These are phyloP conservation scores for Cladosporium oxysporum DNA, from an alignment of 2,329 filamentous ascomycete genomes.

Conservation along the genomic window DNA sequence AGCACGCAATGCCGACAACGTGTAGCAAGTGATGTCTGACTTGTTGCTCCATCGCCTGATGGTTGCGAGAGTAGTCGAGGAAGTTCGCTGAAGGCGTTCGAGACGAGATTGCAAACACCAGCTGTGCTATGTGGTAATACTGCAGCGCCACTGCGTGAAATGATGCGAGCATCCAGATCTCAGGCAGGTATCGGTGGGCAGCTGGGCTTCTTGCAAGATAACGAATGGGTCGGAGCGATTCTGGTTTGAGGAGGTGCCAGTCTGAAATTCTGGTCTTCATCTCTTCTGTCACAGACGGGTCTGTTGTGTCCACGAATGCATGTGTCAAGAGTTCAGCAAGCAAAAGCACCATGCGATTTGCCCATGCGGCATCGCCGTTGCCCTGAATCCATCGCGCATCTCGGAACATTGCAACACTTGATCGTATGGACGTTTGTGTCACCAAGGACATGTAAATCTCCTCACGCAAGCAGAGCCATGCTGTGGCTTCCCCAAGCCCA, in stretches of 20 bases:
- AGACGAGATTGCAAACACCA: slow-evolving; percentile 19
- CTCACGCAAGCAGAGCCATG: slow-evolving; percentile 45
- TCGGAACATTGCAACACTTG: slow-evolving; percentile 32
- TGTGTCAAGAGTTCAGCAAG: slow-evolving; percentile 21
- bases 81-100: slow-evolving; percentile 1
- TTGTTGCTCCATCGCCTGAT: slow-evolving; percentile 15
- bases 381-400: slow-evolving; percentile 20
- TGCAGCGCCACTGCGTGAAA: slow-evolving; percentile 25
- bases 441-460: slow-evolving; percentile 45
- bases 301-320: slow-evolving; percentile 13
- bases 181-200: slow-evolving; percentile 19
- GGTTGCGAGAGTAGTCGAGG: slow-evolving; percentile 20
- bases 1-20: slow-evolving; percentile 24
- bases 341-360: slow-evolving; percentile 24
- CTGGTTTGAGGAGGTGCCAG: slow-evolving; percentile 10
- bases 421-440: slow-evolving; percentile 37
- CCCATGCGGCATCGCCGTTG: slow-evolving; percentile 23
- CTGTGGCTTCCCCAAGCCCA: slow-evolving; percentile 44
- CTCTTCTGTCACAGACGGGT: slow-evolving; percentile 9
- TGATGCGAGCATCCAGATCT: slow-evolving; percentile 25
- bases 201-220: slow-evolving; percentile 1
- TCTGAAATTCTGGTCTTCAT: slow-evolving; percentile 7
- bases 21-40: slow-evolving; percentile 22
- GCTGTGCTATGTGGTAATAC: slow-evolving; percentile 26
- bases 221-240: slow-evolving; percentile 6